Conservation (phyloP, 2,329 filamentous ascomycete species). For the Fusarium clavum region DNA sequence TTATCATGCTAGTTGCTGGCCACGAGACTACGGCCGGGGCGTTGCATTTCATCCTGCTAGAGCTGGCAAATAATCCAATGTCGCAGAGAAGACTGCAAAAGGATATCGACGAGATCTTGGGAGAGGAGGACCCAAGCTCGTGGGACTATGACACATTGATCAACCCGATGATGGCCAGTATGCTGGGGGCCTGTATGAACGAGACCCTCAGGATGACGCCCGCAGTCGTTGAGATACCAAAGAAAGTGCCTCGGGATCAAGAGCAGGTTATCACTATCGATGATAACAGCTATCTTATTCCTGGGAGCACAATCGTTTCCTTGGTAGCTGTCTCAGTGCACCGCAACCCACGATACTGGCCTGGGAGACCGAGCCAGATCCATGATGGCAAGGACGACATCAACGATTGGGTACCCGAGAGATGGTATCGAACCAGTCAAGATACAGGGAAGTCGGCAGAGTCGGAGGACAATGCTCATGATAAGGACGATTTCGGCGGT, state of each 20-base stretch:
- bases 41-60: conserved; percentile 76
- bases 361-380: conserved; percentile 61
- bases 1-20: conserved; percentile 76
- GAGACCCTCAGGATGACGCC: conserved; percentile 81
- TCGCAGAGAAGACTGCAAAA: conserved; percentile 74
- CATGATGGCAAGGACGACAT: conserved; percentile 65
- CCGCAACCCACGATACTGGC: conserved; percentile 80
- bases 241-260: conserved; percentile 62
- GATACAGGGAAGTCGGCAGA: conserved; percentile 31
- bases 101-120: conserved; percentile 75
- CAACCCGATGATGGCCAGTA: conserved; percentile 73
- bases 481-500: conserved; percentile 67
- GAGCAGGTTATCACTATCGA: conserved; percentile 70
- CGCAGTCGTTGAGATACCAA: conserved; percentile 78
- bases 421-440: conserved; percentile 68
- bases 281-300: conserved; percentile 69
- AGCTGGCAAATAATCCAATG: conserved; percentile 73
- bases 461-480: conserved; percentile 24
- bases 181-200: conserved; percentile 80
- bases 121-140: conserved; percentile 64
- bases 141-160: conserved; percentile 80
- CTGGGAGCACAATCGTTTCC: conserved; percentile 65
- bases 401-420: conserved; percentile 76
- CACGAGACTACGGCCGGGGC: conserved; percentile 85
- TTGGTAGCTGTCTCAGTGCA: conserved; percentile 69